A percentile compares a stretch with the other conserved stretches of the same genome.
These are phyloP conservation scores for Daldinia caldariorum DNA, from an alignment of 495 filamentous ascomycete genomes.

Conservation along the genomic window DNA sequence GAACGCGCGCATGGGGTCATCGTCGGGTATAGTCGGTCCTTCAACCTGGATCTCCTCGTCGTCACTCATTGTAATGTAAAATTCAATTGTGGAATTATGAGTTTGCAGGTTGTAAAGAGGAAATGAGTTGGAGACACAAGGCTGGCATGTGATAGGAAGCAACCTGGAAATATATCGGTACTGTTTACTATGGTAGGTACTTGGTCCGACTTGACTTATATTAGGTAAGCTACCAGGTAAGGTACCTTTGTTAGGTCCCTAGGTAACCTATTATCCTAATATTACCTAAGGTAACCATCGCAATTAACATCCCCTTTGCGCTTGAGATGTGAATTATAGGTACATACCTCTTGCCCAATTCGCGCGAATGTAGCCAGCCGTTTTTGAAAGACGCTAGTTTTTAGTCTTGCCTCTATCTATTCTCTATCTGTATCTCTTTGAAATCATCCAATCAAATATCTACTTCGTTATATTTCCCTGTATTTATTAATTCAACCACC, in stretches of 20 bases:
- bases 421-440: neutral
- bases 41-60: slow-evolving; percentile 71
- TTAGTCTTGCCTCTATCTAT: neutral
- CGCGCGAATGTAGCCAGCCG: neutral
- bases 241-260: too few relatives aligned
- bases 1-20: slow-evolving; percentile 84
- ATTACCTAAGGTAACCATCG: slow-evolving; percentile 21
- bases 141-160: slow-evolving; percentile 8
- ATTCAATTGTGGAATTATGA: neutral
- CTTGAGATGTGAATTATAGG: neutral
- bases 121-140: slow-evolving; percentile 26
- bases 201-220: too few relatives aligned
- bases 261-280: too few relatives aligned
- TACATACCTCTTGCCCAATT: too few relatives aligned
- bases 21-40: slow-evolving; percentile 57
- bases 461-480: neutral
- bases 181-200: slow-evolving; percentile 2
- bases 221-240: neutral
- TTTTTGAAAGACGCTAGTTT: neutral
- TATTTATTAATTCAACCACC: neutral
- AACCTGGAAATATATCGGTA: neutral
- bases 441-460: slow-evolving; percentile 16
- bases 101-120: slow-evolving; percentile 10
- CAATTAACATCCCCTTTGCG: slow-evolving; percentile 13
- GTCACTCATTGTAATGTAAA: slow-evolving; percentile 57